Evolutionary conservation across 2,329 filamentous ascomycete genomes (phyloP).

Genomic region (Colletotrichum australisinense): DNA sequence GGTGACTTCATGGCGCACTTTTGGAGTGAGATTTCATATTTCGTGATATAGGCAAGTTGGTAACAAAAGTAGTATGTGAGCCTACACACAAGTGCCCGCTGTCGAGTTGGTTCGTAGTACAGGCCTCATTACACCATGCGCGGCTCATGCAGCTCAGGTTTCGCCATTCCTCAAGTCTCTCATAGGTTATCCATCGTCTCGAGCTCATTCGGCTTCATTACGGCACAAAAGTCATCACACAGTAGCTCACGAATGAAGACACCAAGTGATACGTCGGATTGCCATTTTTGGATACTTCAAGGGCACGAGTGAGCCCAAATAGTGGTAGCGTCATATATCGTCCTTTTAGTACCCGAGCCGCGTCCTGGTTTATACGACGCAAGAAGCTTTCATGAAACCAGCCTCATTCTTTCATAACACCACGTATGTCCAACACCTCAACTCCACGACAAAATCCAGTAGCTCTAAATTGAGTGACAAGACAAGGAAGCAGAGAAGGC

Average conservation of each 20-base stretch:
- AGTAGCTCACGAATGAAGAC: not conserved
- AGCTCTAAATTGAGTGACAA: not conserved
- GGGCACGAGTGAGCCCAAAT: not conserved
- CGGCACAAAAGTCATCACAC: not conserved
- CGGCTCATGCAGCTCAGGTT: not conserved
- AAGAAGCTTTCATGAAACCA: not conserved
- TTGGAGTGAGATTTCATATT: too few species aligned
- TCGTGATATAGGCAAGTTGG: too few species aligned
- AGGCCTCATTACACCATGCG: too few species aligned
- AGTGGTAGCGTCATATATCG: not conserved
- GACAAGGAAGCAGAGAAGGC: not conserved
- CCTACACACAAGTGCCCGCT: too few species aligned
- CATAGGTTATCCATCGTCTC: not conserved
- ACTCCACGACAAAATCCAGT: not conserved
- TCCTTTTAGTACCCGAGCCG: not conserved
- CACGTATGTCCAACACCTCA: not conserved
- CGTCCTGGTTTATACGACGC: not conserved
- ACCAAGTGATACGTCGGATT: not conserved
- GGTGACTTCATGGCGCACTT: too few species aligned
- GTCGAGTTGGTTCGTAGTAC: too few species aligned
- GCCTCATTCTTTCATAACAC: not conserved
- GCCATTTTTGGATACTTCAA: not conserved
- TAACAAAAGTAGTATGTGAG: too few species aligned
- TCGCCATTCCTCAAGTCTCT: not conserved
- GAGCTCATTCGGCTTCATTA: not conserved